These are phyloP conservation scores for Talaromyces liani DNA, from an alignment of 495 filamentous ascomycete genomes.

Conservation along the genomic window DNA sequence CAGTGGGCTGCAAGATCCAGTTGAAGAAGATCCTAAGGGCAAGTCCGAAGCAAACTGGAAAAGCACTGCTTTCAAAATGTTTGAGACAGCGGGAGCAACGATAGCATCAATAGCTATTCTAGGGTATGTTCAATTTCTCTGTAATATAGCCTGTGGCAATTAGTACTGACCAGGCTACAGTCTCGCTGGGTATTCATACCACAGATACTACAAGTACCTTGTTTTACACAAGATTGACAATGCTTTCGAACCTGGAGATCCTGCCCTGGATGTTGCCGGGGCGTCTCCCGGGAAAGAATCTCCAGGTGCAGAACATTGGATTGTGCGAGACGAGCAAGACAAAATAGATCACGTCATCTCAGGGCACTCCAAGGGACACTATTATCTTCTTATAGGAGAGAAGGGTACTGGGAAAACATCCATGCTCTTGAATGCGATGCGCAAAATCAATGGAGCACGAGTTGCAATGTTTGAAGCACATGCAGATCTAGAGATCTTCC, in stretches of 20 bases:
- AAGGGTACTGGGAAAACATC: conserved; percentile 94
- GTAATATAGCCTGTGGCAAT: background rate
- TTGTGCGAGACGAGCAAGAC: conserved; percentile 69
- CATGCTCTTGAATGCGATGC: conserved; percentile 93
- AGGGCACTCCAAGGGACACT: conserved; percentile 65
- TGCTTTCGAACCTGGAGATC: conserved; percentile 90
- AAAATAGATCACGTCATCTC: conserved; percentile 71
- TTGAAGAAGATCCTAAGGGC: conserved; percentile 19
- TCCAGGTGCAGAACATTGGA: conserved; percentile 65
- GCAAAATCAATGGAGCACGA: conserved; percentile 76
- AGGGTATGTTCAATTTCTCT: conserved; percentile 44
- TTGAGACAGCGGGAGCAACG: conserved; percentile 79
- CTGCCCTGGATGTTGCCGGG: conserved; percentile 83
- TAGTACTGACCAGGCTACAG: conserved; percentile 27
- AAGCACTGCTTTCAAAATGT: conserved; percentile 64
- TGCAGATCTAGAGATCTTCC: conserved; percentile 90
- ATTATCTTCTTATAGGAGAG: conserved; percentile 90
- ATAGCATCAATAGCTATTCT: conserved; percentile 78
- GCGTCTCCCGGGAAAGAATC: conserved; percentile 49
- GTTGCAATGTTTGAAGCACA: conserved; percentile 94
- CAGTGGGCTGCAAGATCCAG: conserved; percentile 17
- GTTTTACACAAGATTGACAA: conserved; percentile 85
- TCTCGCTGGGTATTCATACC: conserved; percentile 77
- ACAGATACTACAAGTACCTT: conserved; percentile 79
- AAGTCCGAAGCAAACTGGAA: conserved; percentile 29